Evolutionary conservation across 1,139 yeast genomes (phyloP).

Genomic region (Meyerozyma smithsonii): DNA sequence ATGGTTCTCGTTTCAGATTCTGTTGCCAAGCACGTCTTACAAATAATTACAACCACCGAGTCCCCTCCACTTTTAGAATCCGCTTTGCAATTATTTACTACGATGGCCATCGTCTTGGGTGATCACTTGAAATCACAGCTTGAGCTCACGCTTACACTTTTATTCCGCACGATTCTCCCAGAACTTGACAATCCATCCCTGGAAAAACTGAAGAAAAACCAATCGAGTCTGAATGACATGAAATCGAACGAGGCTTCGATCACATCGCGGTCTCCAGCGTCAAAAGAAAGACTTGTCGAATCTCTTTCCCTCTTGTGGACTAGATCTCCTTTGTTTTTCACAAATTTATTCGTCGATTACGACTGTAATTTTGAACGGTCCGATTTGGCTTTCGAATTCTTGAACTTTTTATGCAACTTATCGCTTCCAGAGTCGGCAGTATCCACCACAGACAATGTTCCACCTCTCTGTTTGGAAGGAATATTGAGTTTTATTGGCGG

Average conservation of each 20-base stretch:
- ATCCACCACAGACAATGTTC: constrained; percentile 79
- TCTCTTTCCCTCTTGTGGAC: constrained; percentile 81
- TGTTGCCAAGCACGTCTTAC: constrained; percentile 77
- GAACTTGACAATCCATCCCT: constrained; percentile 12
- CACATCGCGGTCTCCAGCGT: constrained; percentile 26
- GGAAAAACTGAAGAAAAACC: constrained; percentile 14
- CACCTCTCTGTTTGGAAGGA: constrained; percentile 92
- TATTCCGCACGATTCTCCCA: constrained; percentile 52
- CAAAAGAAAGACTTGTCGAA: constrained; percentile 80
- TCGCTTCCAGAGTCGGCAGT: constrained; percentile 78
- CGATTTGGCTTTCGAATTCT: constrained; percentile 66
- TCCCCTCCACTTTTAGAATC: constrained; percentile 66
- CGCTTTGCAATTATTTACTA: constrained; percentile 70
- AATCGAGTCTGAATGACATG: constrained; percentile 21
- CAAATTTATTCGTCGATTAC: constrained; percentile 71
- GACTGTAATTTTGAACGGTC: constrained; percentile 90
- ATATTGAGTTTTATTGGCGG: constrained; percentile 65
- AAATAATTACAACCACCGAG: constrained; percentile 68
- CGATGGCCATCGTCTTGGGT: constrained; percentile 58
- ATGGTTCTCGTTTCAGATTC: constrained; percentile 71
- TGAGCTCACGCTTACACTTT: constrained; percentile 58
- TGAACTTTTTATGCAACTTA: constrained; percentile 69
- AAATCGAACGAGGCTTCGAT: constrained; percentile 18
- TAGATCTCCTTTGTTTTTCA: constrained; percentile 74
- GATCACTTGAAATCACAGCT: constrained; percentile 58